phyloP scores from a whole-genome alignment of 768 basidiomycete genomes.

The Glaciozyma martinii region DNA sequence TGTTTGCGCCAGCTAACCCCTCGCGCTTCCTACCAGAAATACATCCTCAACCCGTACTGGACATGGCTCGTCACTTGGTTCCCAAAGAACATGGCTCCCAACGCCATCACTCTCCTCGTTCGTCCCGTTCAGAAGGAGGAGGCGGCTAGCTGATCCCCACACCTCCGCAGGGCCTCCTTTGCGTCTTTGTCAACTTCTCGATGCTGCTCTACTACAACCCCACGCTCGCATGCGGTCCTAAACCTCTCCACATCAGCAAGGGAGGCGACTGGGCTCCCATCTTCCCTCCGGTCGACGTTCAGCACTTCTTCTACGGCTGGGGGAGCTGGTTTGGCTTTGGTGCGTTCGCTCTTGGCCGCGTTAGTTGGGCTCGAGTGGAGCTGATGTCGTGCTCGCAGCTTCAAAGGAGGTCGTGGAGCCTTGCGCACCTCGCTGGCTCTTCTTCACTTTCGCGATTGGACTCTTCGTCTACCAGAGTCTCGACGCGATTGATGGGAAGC shows the following conservation, averaged over 20 bases:
- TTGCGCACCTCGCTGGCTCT: constrained; percentile 74
- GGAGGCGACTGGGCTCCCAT: constrained; percentile 35
- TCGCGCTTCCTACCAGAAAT: constrained; percentile 11
- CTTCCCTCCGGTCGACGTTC: constrained; percentile 17
- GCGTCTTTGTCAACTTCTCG: constrained; percentile 73
- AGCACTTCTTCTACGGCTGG: background rate
- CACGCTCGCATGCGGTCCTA: constrained; percentile 30
- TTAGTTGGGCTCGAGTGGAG: background rate
- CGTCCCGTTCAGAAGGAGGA: background rate
- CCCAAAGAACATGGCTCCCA: constrained; percentile 30
- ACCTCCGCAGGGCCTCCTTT: constrained; percentile 51
- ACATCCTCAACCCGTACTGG: constrained; percentile 33
- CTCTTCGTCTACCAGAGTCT: constrained; percentile 85
- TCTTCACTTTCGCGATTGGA: constrained; percentile 82
- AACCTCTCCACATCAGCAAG: constrained; percentile 31
- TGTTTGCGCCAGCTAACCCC: background rate
- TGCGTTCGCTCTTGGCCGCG: background rate
- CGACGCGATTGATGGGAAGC: constrained; percentile 88
- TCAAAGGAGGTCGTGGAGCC: constrained; percentile 45
- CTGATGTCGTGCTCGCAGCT: constrained; percentile 54
- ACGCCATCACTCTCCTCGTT: constrained; percentile 3
- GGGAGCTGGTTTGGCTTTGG: background rate
- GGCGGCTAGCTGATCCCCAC: too few relatives aligned
- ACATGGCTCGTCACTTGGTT: constrained; percentile 28
- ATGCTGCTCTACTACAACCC: constrained; percentile 81